Percentiles rank a stretch among this genome's conserved stretches.
Conservation (phyloP, 2,329 filamentous ascomycete species). For the Phyllosticta citriasiana region DNA sequence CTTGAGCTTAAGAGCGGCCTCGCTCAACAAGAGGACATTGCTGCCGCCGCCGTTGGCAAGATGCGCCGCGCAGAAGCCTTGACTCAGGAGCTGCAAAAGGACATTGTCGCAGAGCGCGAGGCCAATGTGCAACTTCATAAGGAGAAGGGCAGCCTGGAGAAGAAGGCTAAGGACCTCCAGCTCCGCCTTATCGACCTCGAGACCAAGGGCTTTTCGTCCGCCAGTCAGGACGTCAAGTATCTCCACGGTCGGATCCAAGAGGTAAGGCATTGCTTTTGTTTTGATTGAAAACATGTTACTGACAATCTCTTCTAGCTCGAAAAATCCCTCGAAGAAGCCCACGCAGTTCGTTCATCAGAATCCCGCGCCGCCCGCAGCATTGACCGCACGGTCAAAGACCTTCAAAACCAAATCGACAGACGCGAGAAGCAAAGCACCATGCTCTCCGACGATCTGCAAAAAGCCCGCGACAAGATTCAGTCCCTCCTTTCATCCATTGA, state of each 20-base stretch:
- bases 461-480: slow-evolving; percentile 82
- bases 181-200: slow-evolving; percentile 85
- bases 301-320: slow-evolving; percentile 57
- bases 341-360: slow-evolving; percentile 66
- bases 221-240: slow-evolving; percentile 91
- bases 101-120: slow-evolving; percentile 79
- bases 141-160: slow-evolving; percentile 83
- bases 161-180: slow-evolving; percentile 81
- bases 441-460: slow-evolving; percentile 71
- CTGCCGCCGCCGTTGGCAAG: slow-evolving; percentile 85
- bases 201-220: slow-evolving; percentile 91
- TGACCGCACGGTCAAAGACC: slow-evolving; percentile 86
- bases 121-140: slow-evolving; percentile 71
- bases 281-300: slow-evolving; percentile 8
- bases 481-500: slow-evolving; percentile 86
- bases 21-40: slow-evolving; percentile 88
- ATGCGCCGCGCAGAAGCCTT: slow-evolving; percentile 91
- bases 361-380: slow-evolving; percentile 84
- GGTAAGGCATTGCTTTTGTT: slow-evolving; percentile 44
- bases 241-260: slow-evolving; percentile 90
- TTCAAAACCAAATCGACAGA: slow-evolving; percentile 84
- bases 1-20: slow-evolving; percentile 80
- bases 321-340: slow-evolving; percentile 72
- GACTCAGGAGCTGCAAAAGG: slow-evolving; percentile 81
- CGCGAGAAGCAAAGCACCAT: slow-evolving; percentile 80